A percentile compares a stretch with the other conserved stretches of the same genome.
phyloP scores from a whole-genome alignment of 306 rosid species.

The Benincasa hispida region DNA sequence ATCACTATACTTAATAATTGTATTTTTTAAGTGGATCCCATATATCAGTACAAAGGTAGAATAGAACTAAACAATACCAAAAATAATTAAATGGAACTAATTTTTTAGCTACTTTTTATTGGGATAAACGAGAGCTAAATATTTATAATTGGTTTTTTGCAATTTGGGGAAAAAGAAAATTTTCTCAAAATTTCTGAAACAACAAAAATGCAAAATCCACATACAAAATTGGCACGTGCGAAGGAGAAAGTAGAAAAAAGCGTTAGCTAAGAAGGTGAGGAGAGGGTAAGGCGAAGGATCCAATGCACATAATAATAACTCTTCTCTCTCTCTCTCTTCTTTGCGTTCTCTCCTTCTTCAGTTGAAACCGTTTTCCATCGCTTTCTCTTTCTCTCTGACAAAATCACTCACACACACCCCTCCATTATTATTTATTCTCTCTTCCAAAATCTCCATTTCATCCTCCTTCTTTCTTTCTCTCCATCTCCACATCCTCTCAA shows the following conservation, averaged over 20 bases:
- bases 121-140: too few species aligned
- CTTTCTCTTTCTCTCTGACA: slow-evolving; percentile 10
- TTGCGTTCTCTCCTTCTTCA: neutral
- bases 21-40: too few species aligned
- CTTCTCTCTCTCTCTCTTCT: too few species aligned
- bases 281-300: neutral
- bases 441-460: neutral
- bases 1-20: too few species aligned
- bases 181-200: too few species aligned
- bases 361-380: slow-evolving; percentile 8
- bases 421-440: neutral
- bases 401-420: neutral
- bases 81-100: too few species aligned
- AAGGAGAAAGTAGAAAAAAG: neutral
- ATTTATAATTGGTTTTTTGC: too few species aligned
- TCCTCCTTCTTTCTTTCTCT: neutral
- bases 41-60: too few species aligned
- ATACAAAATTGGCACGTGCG: neutral
- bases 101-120: too few species aligned
- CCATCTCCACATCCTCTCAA: neutral
- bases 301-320: neutral
- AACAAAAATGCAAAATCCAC: too few species aligned
- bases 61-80: too few species aligned
- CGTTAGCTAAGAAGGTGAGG: neutral
- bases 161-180: too few species aligned